Evolutionary conservation across 2,329 filamentous ascomycete genomes (phyloP).

Genomic region (Fusarium siculi): DNA sequence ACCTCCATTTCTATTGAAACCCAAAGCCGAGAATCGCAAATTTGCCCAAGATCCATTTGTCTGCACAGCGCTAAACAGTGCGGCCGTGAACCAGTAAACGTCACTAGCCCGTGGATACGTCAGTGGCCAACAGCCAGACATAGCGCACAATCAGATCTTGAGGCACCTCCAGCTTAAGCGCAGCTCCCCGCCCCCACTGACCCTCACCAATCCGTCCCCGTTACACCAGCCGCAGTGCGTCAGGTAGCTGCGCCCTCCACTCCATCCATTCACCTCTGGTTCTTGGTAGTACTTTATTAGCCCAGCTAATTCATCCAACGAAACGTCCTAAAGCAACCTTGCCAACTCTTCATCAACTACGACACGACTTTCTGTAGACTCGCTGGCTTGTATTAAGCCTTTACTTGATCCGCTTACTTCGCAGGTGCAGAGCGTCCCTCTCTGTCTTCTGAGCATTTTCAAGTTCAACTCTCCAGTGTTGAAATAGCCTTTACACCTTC

Average conservation of each 20-base stretch:
- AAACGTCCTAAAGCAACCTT: slow-evolving; percentile 18
- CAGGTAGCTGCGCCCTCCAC: slow-evolving; percentile 7
- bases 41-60: slow-evolving; percentile 11
- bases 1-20: background rate
- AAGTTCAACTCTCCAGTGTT: background rate
- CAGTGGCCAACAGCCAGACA: slow-evolving; percentile 31
- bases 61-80: slow-evolving; percentile 29
- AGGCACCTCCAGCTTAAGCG: slow-evolving; percentile 22
- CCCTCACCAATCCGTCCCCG: slow-evolving; percentile 18
- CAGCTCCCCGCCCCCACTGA: slow-evolving; percentile 33
- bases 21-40: slow-evolving; percentile 3
- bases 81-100: slow-evolving; percentile 27
- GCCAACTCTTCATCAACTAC: slow-evolving; percentile 36
- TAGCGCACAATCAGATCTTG: slow-evolving; percentile 11
- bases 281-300: background rate
- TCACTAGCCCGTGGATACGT: slow-evolving; percentile 28
- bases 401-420: slow-evolving; percentile 12
- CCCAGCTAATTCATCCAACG: slow-evolving; percentile 20
- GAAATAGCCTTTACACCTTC: slow-evolving; percentile 3
- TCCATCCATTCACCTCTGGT: background rate
- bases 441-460: background rate
- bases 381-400: slow-evolving; percentile 11
- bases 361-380: slow-evolving; percentile 31
- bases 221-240: slow-evolving; percentile 2
- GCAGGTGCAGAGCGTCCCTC: background rate